Evolutionary conservation across 441 rosid genomes (phyloP), one percentile per base, ranked within the genome.

Genomic region (Codiaeum variegatum): DNA sequence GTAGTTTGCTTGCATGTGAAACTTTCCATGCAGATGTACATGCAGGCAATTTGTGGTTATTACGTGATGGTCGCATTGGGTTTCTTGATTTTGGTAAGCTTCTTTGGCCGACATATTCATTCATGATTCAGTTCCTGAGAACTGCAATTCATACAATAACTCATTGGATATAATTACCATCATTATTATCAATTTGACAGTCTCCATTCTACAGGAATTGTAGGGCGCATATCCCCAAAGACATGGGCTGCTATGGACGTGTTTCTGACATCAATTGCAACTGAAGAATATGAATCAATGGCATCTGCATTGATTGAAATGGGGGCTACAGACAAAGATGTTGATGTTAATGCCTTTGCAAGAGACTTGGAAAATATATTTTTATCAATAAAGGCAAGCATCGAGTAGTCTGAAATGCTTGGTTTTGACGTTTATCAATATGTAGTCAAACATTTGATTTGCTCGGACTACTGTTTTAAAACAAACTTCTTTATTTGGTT

Each of bases 21-120:
- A 87, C 81, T 77, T 95, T 95, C 86, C 99, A 92, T 83, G 99
- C 99, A 73, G 99, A 95, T 91, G 99, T 95, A 42, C 99, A 95
- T 81, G 99, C 98, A 1, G 99, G 99, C 75, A 95, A 95, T 85
- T 83, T 95, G 77, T 95, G 99, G 98, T 63, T 90, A 72, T 81
- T 94, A 82, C 90, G 91, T 67, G 99, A 95, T 88, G 97, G 99
- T 68, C 97, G 98, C 49, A 92, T 95, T 72, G 99, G 99, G 40
- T 95, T 90, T 89, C 98, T 95, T 81, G 99, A 95, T 90, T 95
- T 95, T 78, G 99, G 98, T 95, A 85, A 69, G 71, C 56, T 49
- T 63, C 72, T 67, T 10, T 76, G 40, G 73, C 69, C 66, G 67
- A 11, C 66, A 13, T 52, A 18, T 28, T 64, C 42, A 16, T 73